Evolutionary conservation across 2,329 filamentous ascomycete genomes (phyloP), one percentile per base, ranked within the genome.

Genomic region (Paecilomyces variotii): DNA sequence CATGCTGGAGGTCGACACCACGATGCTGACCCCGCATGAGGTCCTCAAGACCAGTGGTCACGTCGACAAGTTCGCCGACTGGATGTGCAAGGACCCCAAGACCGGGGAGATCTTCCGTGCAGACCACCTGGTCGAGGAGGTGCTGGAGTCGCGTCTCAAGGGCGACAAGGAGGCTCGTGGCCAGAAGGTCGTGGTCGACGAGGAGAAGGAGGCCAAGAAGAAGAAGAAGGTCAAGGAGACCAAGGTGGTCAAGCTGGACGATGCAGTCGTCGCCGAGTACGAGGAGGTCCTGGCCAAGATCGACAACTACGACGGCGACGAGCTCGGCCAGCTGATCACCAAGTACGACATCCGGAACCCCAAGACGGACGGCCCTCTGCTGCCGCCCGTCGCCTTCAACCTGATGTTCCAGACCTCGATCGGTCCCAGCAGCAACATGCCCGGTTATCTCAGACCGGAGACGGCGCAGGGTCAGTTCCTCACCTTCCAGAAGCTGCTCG

Each of bases 81-180:
- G 90, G 90, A 97, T 97, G 92, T 96, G 90, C 86, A 96, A 96
- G 78, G 94, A 99, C 76, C 91, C 93, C 63, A 95, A 96, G 83
- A 96, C 88, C 69, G 94, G 94, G 72, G 94, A 99, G 76, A 96
- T 97, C 71, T 86, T 99, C 73, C 87, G 94, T 67, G 91, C 94
- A 59, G 94, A 99, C 72, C 94, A 99, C 79, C 85, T 97, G 68
- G 92, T 99, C 65, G 92, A 97, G 81, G 90, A 96, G 68, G 87
- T 97, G 39, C 84, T 99, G 56, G 92, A 97, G 80, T 80, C 85
- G 54, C 84, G 94, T 45, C 78, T 99, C 61, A 93, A 92, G 76
- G 91, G 90, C 56, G 87, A 97, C 79, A 94, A 94, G 80, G 88
- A 95, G 75, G 93, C 94, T 28, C 90, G 94, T 68, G 92, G 92